Evolutionary conservation across 768 basidiomycete genomes (phyloP).

Genomic region (Psilocybe tampanensis): DNA sequence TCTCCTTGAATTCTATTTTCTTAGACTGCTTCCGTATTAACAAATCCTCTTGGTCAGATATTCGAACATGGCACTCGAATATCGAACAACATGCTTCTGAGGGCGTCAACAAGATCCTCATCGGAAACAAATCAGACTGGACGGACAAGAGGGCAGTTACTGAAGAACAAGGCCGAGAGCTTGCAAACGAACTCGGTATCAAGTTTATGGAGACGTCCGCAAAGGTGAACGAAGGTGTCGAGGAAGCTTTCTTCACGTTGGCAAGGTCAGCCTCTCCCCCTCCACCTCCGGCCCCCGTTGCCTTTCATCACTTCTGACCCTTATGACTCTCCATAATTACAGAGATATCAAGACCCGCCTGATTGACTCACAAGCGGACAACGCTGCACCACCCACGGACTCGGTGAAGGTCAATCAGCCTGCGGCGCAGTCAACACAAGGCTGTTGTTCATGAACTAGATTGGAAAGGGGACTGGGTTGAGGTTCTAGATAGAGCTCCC

Average conservation of each 20-base stretch:
- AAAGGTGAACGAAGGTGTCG: conserved; percentile 96
- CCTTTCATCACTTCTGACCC: not conserved
- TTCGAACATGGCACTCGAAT: conserved; percentile 97
- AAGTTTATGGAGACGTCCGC: conserved; percentile 98
- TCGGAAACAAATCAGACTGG: conserved; percentile 99
- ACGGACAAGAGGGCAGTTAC: conserved; percentile 92
- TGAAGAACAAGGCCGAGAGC: conserved; percentile 87
- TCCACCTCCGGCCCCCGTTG: conserved; percentile 1
- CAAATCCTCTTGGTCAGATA: conserved; percentile 58
- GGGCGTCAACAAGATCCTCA: conserved; percentile 98
- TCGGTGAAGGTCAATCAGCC: conserved; percentile 72
- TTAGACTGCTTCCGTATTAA: not conserved
- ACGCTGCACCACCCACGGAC: conserved; percentile 47
- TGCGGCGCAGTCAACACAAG: conserved; percentile 39
- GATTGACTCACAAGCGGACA: conserved; percentile 89
- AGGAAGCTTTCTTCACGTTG: conserved; percentile 97
- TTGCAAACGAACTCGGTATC: conserved; percentile 93
- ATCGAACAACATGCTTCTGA: conserved; percentile 99
- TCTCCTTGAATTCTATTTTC: not conserved
- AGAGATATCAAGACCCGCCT: conserved; percentile 98
- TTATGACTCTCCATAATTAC: conserved; percentile 3
- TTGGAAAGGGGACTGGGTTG: not conserved
- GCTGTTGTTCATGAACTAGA: conserved; percentile 53
- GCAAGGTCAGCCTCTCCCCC: conserved; percentile 70
- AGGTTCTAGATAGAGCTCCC: not conserved